Base-by-base conservation (phyloP, 2,329 filamentous ascomycete species). In the Aotearoamyces nothofagi region DNA sequence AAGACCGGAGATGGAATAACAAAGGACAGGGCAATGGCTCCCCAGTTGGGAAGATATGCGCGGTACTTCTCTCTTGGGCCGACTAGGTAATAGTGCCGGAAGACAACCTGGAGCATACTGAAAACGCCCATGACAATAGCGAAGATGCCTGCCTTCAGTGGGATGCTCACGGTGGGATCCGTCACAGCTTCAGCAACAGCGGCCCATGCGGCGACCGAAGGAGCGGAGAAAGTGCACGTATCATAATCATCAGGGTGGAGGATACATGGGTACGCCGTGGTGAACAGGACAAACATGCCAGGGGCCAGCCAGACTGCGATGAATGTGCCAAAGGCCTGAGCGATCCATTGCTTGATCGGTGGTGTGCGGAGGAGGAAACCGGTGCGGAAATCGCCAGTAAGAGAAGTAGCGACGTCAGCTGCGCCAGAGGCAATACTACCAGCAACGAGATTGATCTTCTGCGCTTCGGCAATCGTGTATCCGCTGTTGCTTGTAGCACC, bases 231-330 rank as follows among this genome's bases (percentile, higher is more conserved):
- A 17, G 65, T 52, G 45, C 74, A 79, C 4, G 33, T 31, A 9
- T 55, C 53, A 4, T 58, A 52, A 1, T 52, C 53, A 2, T 53
- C 45, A 11, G 52, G 37, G 33, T 63, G 54, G 44, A 69, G 61
- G 39, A 79, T 73, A 45, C 75, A 79, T 1, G 73, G 74, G 47
- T 80, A 79, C 1, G 75, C 75, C 4, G 63, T 61, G 36, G 69
- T 63, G 55, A 78, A 78, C 24, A 78, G 63, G 17, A 77, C 64
- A 44, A 78, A 79, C 39, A 79, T 62, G 7, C 67, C 71, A 1
- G 72, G 72, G 0, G 73, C 69, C 9, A 79, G 53, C 54, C 76
- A 77, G 39, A 77, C 59, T n/a, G 72, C 63, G 26, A 77, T 61
- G 17, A 76, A 47, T 6, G 67, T 67, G 15, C 73, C 73, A 9